These are phyloP conservation scores for Triangularia setosa DNA, from an alignment of 2,329 filamentous ascomycete species.

Conservation along the genomic window DNA sequence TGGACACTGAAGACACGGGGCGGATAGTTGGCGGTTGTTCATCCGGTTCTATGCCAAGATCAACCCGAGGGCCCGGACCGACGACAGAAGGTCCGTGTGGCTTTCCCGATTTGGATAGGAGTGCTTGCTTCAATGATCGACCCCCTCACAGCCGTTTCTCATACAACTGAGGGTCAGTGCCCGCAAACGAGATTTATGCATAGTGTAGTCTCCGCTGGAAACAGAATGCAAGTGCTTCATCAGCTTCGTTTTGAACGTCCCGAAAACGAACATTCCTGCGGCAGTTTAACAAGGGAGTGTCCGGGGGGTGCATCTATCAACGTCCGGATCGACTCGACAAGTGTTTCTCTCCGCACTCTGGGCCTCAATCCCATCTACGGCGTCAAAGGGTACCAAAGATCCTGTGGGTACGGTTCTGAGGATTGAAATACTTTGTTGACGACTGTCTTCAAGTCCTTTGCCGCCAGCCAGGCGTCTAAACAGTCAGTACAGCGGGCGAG, in stretches of 20 bases:
- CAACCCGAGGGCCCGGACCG: constrained; percentile 19
- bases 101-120: constrained; percentile 23
- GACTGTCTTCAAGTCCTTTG: background rate
- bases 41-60: constrained; percentile 13
- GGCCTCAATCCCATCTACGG: constrained; percentile 13
- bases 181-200: background rate
- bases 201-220: background rate
- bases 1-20: background rate
- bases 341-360: background rate
- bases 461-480: constrained; percentile 12
- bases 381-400: constrained; percentile 18
- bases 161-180: constrained; percentile 21
- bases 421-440: constrained; percentile 1
- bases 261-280: background rate
- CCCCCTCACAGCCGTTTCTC: constrained; percentile 17
- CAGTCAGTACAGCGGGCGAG: background rate
- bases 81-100: constrained; percentile 17
- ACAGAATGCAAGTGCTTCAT: background rate
- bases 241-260: background rate
- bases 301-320: constrained; percentile 10
- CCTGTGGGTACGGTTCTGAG: constrained; percentile 11
- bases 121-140: constrained; percentile 23
- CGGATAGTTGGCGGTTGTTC: background rate
- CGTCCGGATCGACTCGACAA: background rate
- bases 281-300: constrained; percentile 11